Evolutionary conservation across 2,329 filamentous ascomycete genomes (phyloP).

Genomic region (Cercospora beticola): DNA sequence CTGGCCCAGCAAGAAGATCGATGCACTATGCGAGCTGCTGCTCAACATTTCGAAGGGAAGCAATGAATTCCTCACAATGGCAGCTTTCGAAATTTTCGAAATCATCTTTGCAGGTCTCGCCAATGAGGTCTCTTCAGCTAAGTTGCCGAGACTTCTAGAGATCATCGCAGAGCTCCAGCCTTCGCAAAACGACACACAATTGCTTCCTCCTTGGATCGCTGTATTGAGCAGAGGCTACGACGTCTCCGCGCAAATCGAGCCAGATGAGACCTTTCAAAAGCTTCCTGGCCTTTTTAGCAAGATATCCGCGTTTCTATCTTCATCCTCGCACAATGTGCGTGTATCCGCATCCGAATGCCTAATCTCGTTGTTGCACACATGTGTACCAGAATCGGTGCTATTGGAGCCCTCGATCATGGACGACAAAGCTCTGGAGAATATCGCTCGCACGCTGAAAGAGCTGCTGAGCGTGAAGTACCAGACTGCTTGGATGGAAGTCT

Average conservation of each 20-base stretch:
- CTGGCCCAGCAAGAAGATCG: slow-evolving; percentile 96
- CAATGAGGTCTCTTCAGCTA: slow-evolving; percentile 81
- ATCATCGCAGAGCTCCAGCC: slow-evolving; percentile 91
- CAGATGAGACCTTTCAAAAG: slow-evolving; percentile 88
- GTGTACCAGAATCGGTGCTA: slow-evolving; percentile 78
- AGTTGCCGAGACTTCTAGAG: slow-evolving; percentile 83
- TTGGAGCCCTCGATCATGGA: slow-evolving; percentile 89
- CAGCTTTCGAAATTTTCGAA: slow-evolving; percentile 95
- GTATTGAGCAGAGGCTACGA: slow-evolving; percentile 93
- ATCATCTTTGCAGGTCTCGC: slow-evolving; percentile 92
- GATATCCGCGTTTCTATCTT: slow-evolving; percentile 78
- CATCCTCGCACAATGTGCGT: slow-evolving; percentile 86
- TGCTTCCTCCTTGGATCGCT: slow-evolving; percentile 94
- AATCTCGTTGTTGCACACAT: slow-evolving; percentile 88
- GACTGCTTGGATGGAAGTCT: slow-evolving; percentile 90
- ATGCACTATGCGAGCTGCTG: slow-evolving; percentile 83
- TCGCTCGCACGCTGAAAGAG: slow-evolving; percentile 70
- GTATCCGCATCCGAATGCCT: slow-evolving; percentile 93
- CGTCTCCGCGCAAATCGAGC: slow-evolving; percentile 82
- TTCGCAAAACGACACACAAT: slow-evolving; percentile 87
- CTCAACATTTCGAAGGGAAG: slow-evolving; percentile 84
- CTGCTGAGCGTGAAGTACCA: slow-evolving; percentile 89
- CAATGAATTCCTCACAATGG: slow-evolving; percentile 95
- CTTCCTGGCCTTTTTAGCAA: slow-evolving; percentile 80
- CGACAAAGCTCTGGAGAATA: slow-evolving; percentile 81